Conservation (phyloP, 345 rosid species). For the Fremontodendron californicum region DNA sequence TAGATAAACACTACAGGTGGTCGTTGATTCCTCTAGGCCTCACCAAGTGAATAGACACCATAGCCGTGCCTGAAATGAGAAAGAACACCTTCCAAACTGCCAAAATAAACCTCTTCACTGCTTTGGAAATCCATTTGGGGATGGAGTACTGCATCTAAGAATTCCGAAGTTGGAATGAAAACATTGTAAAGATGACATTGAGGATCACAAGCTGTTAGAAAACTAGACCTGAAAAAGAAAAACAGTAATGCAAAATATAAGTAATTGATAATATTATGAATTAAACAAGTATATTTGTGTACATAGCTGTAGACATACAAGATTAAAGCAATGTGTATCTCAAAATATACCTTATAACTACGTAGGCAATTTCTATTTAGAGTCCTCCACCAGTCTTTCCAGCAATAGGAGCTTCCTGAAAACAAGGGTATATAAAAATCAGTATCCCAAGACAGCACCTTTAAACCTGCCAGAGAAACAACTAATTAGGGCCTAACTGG, state of each 20-base stretch:
- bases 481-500: slow-evolving; percentile 30
- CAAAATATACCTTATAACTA: slow-evolving; percentile 37
- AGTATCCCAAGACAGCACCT: not conserved
- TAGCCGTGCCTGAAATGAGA: not conserved
- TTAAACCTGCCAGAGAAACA: not conserved
- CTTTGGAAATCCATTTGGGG: not conserved
- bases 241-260: not conserved
- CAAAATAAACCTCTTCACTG: slow-evolving; percentile 13
- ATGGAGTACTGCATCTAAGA: slow-evolving; percentile 22
- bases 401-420: slow-evolving; percentile 60
- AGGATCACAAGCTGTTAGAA: slow-evolving; percentile 37
- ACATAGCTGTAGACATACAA: not conserved
- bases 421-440: slow-evolving; percentile 1
- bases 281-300: not conserved
- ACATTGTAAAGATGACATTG: slow-evolving; percentile 34
- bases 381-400: slow-evolving; percentile 57
- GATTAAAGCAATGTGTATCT: not conserved
- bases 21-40: slow-evolving; percentile 41
- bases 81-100: not conserved
- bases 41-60: slow-evolving; percentile 33
- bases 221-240: slow-evolving; percentile 55
- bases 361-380: slow-evolving; percentile 28
- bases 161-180: slow-evolving; percentile 24
- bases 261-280: not conserved
- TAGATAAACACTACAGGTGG: slow-evolving; percentile 42